Base-by-base conservation (phyloP, 2,329 filamentous ascomycete genomes). In the Phaeosphaeria sp. region DNA sequence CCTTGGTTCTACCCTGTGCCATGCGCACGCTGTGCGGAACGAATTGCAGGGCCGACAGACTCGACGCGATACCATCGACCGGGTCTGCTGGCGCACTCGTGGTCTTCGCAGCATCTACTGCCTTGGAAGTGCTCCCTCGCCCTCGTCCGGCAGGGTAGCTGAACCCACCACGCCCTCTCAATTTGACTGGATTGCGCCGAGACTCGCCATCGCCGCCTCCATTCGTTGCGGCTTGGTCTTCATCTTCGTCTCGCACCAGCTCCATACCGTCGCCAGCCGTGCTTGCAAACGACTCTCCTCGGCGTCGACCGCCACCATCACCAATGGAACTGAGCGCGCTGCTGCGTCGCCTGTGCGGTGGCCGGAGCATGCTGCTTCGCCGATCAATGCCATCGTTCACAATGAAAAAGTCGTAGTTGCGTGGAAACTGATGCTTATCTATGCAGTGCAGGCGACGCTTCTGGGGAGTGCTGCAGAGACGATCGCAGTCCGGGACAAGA, bases 371-470 rank as follows among this genome's bases (percentile, higher is more conserved):
- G 18, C 92, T 96, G 44, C 83, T 88, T 51, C 91, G 87, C 48
- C 89, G 89, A 71, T 97, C 94, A 59, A 97, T 91, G n/a, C 95
- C 95, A 60, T 92, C 88, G 64, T 93, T 91, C 2, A 96, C 90
- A 52, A 98, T 86, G 50, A 88, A 72, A 58, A 78, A 77, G 56
- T 76, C 72, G 58, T 76, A 78, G 49, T 72, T 68, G 23, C 87
- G 88, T 11, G 93, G 94, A 72, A 95, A 99, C 79, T 89, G 85
- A 77, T 99, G 95, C 79, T 97, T 97, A 81, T 97, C 93, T 65
- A 97, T 92, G 64, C 97, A 83, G 81, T 99, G 53, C 74, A 92
- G 87, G 33, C 91, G 85, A 46, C 95, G 87, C 78, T 97, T 98
- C 70, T 91, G 88, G 27, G 90, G 88, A 3, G 91, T 93, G 54